These are phyloP conservation scores for Emmonsiellopsis sp. DNA, from an alignment of 2,329 filamentous ascomycete species.

Conservation along the genomic window DNA sequence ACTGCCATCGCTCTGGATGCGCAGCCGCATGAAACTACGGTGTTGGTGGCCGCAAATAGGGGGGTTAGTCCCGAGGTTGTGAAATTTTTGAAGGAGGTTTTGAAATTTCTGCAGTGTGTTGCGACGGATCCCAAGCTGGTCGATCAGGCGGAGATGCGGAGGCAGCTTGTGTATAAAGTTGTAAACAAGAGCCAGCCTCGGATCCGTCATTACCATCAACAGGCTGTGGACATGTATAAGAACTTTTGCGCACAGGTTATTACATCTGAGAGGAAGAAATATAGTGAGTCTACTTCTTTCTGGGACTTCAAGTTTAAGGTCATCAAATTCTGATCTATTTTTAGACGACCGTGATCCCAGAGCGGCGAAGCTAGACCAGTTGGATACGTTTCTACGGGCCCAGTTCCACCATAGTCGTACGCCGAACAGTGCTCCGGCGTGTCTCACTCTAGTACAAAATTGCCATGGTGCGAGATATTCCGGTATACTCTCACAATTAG, in stretches of 20 bases:
- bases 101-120: not conserved
- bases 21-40: not conserved
- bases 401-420: not conserved
- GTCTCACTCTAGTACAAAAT: not conserved
- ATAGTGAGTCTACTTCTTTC: not conserved
- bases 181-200: not conserved
- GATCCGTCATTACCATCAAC: not conserved
- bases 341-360: not conserved
- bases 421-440: not conserved
- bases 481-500: not conserved
- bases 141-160: too few relatives aligned
- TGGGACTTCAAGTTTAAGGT: too few relatives aligned
- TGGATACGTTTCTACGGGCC: not conserved
- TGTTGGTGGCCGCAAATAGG: not conserved
- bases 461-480: not conserved
- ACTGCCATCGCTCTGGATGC: not conserved
- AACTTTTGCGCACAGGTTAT: not conserved
- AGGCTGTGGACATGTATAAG: not conserved
- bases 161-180: not conserved
- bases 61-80: not conserved
- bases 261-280: not conserved
- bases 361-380: not conserved
- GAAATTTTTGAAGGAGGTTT: not conserved
- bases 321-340: too few relatives aligned
- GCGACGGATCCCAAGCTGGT: not conserved